A percentile compares a stretch with the other conserved stretches of the same genome.
phyloP scores from a whole-genome alignment of 164 flowering plant species.

The Vitis rotundifolia region DNA sequence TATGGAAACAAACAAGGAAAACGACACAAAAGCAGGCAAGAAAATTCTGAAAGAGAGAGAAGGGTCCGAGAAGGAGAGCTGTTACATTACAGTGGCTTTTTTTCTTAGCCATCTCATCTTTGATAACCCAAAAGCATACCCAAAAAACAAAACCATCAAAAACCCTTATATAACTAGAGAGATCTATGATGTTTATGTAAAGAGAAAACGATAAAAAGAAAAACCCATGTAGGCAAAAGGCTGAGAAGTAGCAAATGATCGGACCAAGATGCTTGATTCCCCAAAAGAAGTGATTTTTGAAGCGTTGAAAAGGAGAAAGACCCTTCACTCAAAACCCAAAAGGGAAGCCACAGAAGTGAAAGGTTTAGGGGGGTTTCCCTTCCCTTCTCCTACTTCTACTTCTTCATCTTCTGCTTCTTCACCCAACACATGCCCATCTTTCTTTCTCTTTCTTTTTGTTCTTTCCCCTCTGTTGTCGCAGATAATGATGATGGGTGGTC shows the following conservation, averaged over 20 bases:
- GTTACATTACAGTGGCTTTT: not conserved
- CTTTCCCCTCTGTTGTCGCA: slow-evolving; percentile 3
- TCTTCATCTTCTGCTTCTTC: not conserved
- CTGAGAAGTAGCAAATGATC: slow-evolving; percentile 16
- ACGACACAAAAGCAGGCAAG: not conserved
- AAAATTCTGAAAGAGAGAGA: not conserved
- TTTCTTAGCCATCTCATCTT: not conserved
- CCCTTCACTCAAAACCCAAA: not conserved
- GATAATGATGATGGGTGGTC: slow-evolving; percentile 16
- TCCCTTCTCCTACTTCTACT: not conserved
- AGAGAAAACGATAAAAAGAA: too few species aligned
- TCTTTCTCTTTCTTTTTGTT: slow-evolving; percentile 3
- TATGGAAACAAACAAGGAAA: not conserved
- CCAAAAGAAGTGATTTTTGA: slow-evolving; percentile 9
- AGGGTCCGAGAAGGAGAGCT: not conserved
- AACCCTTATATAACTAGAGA: too few species aligned
- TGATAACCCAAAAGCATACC: too few species aligned
- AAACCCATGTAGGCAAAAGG: too few species aligned
- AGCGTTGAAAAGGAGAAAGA: not conserved
- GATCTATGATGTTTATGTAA: too few species aligned
- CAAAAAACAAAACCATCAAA: too few species aligned
- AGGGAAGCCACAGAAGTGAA: not conserved
- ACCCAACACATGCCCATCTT: not conserved
- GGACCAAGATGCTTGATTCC: slow-evolving; percentile 51
- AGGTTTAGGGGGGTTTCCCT: not conserved